A percentile compares a stretch with the other conserved stretches of the same genome.
phyloP scores from a whole-genome alignment of 164 flowering plant genomes.

The Euptelea pleiosperma region DNA sequence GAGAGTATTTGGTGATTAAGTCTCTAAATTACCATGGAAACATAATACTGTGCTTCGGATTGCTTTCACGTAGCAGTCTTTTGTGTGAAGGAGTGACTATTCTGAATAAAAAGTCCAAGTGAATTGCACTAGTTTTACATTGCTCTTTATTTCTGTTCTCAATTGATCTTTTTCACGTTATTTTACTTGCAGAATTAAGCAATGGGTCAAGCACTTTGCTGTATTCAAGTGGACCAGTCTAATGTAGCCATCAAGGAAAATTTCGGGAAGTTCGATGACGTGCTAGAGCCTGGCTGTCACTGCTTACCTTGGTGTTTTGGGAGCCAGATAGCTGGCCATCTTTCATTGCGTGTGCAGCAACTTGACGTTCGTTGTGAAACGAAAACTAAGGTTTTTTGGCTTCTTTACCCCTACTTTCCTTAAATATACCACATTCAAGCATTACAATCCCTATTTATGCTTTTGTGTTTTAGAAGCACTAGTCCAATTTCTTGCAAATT shows the following conservation, averaged over 20 bases:
- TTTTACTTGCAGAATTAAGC: constrained; percentile 10
- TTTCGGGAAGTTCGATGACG: constrained; percentile 71
- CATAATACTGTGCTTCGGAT: too few relatives aligned
- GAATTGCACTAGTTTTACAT: too few relatives aligned
- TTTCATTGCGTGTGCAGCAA: constrained; percentile 68
- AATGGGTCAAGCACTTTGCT: constrained; percentile 69
- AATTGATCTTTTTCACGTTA: background rate
- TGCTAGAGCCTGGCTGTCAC: constrained; percentile 82
- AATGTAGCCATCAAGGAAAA: constrained; percentile 61
- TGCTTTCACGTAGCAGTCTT: too few relatives aligned
- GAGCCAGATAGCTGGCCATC: constrained; percentile 57
- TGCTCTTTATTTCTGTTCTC: too few relatives aligned
- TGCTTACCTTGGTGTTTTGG: constrained; percentile 75
- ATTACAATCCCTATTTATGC: background rate
- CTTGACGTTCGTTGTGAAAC: constrained; percentile 87
- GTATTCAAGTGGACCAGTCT: constrained; percentile 74
- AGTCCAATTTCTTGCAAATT: background rate
- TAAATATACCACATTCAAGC: background rate
- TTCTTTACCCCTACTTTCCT: background rate
- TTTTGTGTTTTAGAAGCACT: background rate
- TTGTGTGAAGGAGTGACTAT: too few relatives aligned
- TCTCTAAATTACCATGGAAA: too few relatives aligned
- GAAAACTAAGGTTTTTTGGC: constrained; percentile 60
- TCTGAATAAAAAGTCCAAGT: too few relatives aligned
- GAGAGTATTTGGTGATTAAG: too few relatives aligned